A percentile compares a stretch with the other conserved stretches of the same genome.
phyloP scores from a whole-genome alignment of 176 grass and related monocot species.

The Aechmea fasciata region DNA sequence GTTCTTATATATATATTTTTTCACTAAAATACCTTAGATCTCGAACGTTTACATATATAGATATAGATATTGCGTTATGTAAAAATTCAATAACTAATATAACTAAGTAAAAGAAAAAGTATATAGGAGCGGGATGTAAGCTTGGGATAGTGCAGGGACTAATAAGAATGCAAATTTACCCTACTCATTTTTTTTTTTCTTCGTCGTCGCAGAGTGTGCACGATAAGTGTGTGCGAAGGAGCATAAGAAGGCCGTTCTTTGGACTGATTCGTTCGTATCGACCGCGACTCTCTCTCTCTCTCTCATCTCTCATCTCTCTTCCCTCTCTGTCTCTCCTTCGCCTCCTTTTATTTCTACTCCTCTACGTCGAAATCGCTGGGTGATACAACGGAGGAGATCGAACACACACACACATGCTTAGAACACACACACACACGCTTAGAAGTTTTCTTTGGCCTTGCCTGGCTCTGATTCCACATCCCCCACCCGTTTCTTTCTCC shows the following conservation, averaged over 20 bases:
- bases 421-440: neutral
- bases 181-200: neutral
- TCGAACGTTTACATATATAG: too few species aligned
- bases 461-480: neutral
- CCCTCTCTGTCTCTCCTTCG: neutral
- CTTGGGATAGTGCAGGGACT: too few species aligned
- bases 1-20: too few species aligned
- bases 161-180: neutral
- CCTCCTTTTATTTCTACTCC: neutral
- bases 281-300: neutral
- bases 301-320: neutral
- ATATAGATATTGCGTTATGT: too few species aligned
- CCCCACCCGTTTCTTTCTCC: neutral
- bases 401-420: neutral
- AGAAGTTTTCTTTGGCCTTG: neutral
- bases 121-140: too few species aligned
- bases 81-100: too few species aligned
- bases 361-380: neutral
- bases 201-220: neutral
- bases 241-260: slow-evolving; percentile 6
- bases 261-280: slow-evolving; percentile 6
- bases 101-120: too few species aligned
- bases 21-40: too few species aligned
- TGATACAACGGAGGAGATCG: neutral
- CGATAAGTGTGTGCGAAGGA: slow-evolving; percentile 1